Evolutionary conservation across 2,329 filamentous ascomycete species (phyloP), one percentile per base, ranked within the genome.

Genomic region (Scortechinia acanthostroma): DNA sequence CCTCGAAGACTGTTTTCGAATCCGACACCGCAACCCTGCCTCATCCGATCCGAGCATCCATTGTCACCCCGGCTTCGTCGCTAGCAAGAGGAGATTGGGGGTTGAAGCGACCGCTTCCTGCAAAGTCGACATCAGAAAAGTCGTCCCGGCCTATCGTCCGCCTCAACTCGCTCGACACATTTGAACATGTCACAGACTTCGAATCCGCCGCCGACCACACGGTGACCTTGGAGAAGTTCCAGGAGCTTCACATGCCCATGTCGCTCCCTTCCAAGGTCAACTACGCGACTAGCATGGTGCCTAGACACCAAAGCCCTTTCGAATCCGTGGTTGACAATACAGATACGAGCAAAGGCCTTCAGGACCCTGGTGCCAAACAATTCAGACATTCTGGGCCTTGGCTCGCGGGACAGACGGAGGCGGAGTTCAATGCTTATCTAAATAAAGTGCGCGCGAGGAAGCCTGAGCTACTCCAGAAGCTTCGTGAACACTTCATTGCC

Each of bases 121-220:
- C 69, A 4, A 73, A 75, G 51, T 73, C 75, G 13, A 76, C 77
- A 19, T 68, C 70, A 2, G 66, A 68, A 44, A 73, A 69, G 22
- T 66, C 67, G 16, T 69, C 64, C 40, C 72, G 70, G 19, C 76
- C 77, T 1, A 66, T 74, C n/a, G 66, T 83, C 42, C 66, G 76
- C 44, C 60, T 84, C 43, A 70, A 69, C 42, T 72, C 71, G 37
- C 66, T 79, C 42, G 80, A 84, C 58, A 81, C 77, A 2, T 72
- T 73, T 50, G 76, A 82, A 58, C 74, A 83, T 61, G 71, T 83
- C 51, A 82, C 78, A 51, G 77, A 83, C 51, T 84, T 81, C 58
- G 74, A 80, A 51, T 78, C 75, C 43, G 78, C 80, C 0, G 69
- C 70, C 44, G 77, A 83, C 53, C 78, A 83, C 60, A 73, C 73